These are phyloP conservation scores for Fusarium avenaceum DNA, from an alignment of 2,329 filamentous ascomycete genomes.

Conservation along the genomic window DNA sequence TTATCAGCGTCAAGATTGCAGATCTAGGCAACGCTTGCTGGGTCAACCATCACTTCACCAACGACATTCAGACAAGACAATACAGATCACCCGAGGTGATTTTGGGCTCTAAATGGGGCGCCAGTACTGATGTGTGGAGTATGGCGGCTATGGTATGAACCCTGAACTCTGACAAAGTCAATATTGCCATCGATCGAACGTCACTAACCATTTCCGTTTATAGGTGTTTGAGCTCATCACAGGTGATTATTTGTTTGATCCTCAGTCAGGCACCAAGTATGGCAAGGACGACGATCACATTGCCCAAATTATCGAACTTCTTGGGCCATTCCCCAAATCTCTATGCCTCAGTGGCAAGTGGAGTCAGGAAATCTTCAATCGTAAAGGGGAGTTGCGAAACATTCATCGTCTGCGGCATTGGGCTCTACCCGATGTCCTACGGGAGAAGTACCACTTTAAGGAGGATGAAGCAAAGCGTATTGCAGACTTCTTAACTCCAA, in stretches of 20 bases:
- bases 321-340: conserved; percentile 92
- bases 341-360: conserved; percentile 94
- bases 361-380: conserved; percentile 99
- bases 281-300: conserved; percentile 99
- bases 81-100: conserved; percentile 98
- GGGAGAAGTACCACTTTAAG: conserved; percentile 97
- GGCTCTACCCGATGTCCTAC: conserved; percentile 91
- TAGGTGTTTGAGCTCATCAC: conserved; percentile 98
- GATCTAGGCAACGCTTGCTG: conserved; percentile 98
- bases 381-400: conserved; percentile 96
- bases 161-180: not conserved
- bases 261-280: conserved; percentile 98
- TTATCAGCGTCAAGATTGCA: conserved; percentile 98
- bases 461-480: conserved; percentile 83
- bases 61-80: conserved; percentile 98
- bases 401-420: conserved; percentile 97
- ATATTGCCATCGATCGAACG: not conserved
- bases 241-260: conserved; percentile 97
- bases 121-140: conserved; percentile 99
- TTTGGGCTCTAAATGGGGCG: conserved; percentile 96
- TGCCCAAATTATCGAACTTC: conserved; percentile 96
- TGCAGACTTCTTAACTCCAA: conserved; percentile 85
- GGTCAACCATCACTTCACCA: conserved; percentile 99
- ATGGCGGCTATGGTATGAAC: conserved; percentile 95
- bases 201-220: conserved; percentile 25